Evolutionary conservation across 345 rosid species (phyloP), one percentile per base, ranked within the genome.

Genomic region (Limnanthes douglasii): DNA sequence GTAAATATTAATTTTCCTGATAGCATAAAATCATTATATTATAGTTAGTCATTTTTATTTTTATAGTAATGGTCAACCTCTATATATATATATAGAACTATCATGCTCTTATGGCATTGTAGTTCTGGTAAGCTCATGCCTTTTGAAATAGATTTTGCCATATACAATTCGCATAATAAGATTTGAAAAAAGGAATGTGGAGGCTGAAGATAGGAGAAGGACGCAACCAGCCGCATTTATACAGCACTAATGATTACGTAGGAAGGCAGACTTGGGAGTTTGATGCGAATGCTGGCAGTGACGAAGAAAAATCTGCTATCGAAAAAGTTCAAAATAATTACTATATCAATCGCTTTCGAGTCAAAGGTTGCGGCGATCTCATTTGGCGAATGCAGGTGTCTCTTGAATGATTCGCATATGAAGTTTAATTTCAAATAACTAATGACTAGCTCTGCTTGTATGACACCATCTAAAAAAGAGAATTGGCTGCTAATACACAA

Each of bases 321-420:
- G 27, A 12, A 11, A 45, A 48, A 18, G 45, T 50, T 37, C 54
- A 59, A 12, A 45, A 35, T 21, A 37, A 28, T 34, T 58, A 45
- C 45, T 50, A 34, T 22, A 16, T 40, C 0, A 46, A 51, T 15
- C 58, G 64, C 20, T 27, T 4, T 44, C 50, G 9, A n/a, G 46
- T 52, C 21, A 52, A 37, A 40, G 49, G 54, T 10, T 18, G 50
- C 14, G 36, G 42, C 5, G 64, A 59, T 9, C 38, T 59, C 36
- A 31, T 52, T 14, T 60, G 61, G 66, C 48, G 43, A 32, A 43
- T 54, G 41, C 66, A 60, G 39, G 65, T 58, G n/a, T n/a, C n/a
- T n/a, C n/a, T n/a, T n/a, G n/a, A n/a, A n/a, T n/a, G n/a, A n/a
- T n/a, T n/a, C n/a, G n/a, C n/a, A n/a, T n/a, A n/a, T n/a, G n/a